Evolutionary conservation across 1,139 yeast species (phyloP), one percentile per base, ranked within the genome.

Genomic region (Pichia sp.): DNA sequence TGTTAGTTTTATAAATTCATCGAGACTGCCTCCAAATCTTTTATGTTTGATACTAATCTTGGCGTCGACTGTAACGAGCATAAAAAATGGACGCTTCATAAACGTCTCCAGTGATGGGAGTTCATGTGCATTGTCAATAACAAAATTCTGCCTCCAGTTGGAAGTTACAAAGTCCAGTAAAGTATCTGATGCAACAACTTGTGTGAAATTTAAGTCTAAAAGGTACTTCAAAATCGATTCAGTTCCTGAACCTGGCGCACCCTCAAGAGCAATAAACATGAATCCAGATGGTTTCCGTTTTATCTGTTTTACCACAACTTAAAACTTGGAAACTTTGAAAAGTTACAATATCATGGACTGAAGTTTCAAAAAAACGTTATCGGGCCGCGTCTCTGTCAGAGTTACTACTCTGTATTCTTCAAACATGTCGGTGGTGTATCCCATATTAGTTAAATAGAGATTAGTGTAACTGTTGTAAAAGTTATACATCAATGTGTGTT

Each of bases 11-110:
- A 47, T 43, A 52, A 81, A 80, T 32, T 68, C 62, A 34, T 67
- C 71, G 20, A 72, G 51, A 14, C 62, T 34, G 36, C 61, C 62
- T 20, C 52, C 41, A 52, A 66, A 72, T 36, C 93, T 63, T 34
- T 66, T 59, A 55, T 68, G 72, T 41, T 95, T 68, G 21, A 74
- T 52, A 18, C 57, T 53, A 12, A 82, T 48, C 0, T 96, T 85
- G 0, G 95, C 88, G 55, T 86, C 95, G 3, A 88, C 69, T 8
- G 86, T 72, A 3, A 91, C 58, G 53, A 88, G 95, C 24, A 88
- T 68, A 55, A 89, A 86, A 58, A 86, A 91, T 0, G 98, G 97
- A 45, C 96, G 66, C 49, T 82, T 80, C 36, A 72, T 66, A 7
- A 88, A 63, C 15, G 62, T 63, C 1, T 71, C 68, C 28, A 84